Conservation (phyloP, 148 eudicot genomes). For the Dysphania ambrosioides region DNA sequence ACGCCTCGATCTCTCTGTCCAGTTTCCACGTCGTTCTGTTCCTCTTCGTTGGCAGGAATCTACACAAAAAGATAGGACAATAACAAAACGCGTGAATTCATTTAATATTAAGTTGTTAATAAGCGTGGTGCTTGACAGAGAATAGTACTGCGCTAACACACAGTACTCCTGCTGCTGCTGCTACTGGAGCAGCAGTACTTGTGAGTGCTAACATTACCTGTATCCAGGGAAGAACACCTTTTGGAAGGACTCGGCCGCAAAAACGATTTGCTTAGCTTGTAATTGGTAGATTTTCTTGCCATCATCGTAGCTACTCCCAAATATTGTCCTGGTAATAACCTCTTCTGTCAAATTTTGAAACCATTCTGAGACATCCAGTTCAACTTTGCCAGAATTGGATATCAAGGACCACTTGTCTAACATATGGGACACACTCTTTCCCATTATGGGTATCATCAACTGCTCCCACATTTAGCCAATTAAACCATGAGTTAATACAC, state of each 20-base stretch:
- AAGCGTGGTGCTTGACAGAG: slow-evolving; percentile 20
- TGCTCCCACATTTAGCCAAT: slow-evolving; percentile 25
- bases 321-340: slow-evolving; percentile 48
- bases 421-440: slow-evolving; percentile 50
- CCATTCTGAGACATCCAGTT: slow-evolving; percentile 62
- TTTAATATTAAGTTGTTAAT: background rate
- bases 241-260: slow-evolving; percentile 46
- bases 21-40: slow-evolving; percentile 52
- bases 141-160: background rate
- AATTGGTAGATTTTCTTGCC: slow-evolving; percentile 53
- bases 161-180: background rate
- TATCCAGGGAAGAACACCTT: slow-evolving; percentile 59
- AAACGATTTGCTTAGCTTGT: slow-evolving; percentile 51
- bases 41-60: slow-evolving; percentile 56
- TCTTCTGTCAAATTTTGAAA: slow-evolving; percentile 50
- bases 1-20: slow-evolving; percentile 41
- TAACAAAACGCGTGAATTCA: slow-evolving; percentile 6
- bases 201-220: slow-evolving; percentile 28
- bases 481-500: slow-evolving; percentile 5
- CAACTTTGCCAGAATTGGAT: slow-evolving; percentile 43
- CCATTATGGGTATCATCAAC: slow-evolving; percentile 67
- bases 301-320: slow-evolving; percentile 55
- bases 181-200: background rate
- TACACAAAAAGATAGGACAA: background rate
- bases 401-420: slow-evolving; percentile 50